Evolutionary conservation across 495 filamentous ascomycete species (phyloP), one percentile per base, ranked within the genome.

Genomic region (Penicillium alfredii): DNA sequence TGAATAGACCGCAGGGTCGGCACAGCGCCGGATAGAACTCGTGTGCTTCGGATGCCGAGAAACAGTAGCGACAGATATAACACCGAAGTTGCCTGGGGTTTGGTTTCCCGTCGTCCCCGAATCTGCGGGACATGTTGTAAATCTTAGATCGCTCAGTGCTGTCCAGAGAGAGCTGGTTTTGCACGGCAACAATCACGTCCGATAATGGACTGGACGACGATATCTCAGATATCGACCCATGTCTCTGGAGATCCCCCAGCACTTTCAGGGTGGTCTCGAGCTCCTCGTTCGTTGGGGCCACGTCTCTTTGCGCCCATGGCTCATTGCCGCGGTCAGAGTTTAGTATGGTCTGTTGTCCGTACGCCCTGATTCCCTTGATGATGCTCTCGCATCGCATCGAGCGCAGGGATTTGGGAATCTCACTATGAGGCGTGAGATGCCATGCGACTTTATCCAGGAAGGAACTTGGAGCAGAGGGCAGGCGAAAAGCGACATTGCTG

Each of bases 1-100:
- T 70, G 48, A 68, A 69, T 23, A 53, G 35, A 8, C 64, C 69
- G 38, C 68, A 73, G 0, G 51, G 53, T 4, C 34, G 42, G 30
- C 69, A 73, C 34, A 71, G 55, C 3, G 58, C 52, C 2, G 46
- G 48, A 31, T 68, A 64, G n/a, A 56, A 23, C 2, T 70, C 57
- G 18, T 44, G 44, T n/a, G 34, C 15, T 13, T 42, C 34, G 4
- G 50, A 46, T 18, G 34, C 35, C 1, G 37, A 18, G 30, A 64
- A 53, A 13, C 30, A 23, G 23, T 49, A 60, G 12, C 47, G 43
- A 33, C 69, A 72, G 38, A 71, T 64, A 28, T 72, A 72, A 45
- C 67, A 72, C 29, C 48, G 58, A 26, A 17, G 36, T 12, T 14
- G 6, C 5, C 24, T 25, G n/a, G 22, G 17, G 6, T 27, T n/a